Evolutionary conservation across 805 yeast genomes (phyloP), one percentile per base, ranked within the genome.

Genomic region (Metschnikowia koreensis): DNA sequence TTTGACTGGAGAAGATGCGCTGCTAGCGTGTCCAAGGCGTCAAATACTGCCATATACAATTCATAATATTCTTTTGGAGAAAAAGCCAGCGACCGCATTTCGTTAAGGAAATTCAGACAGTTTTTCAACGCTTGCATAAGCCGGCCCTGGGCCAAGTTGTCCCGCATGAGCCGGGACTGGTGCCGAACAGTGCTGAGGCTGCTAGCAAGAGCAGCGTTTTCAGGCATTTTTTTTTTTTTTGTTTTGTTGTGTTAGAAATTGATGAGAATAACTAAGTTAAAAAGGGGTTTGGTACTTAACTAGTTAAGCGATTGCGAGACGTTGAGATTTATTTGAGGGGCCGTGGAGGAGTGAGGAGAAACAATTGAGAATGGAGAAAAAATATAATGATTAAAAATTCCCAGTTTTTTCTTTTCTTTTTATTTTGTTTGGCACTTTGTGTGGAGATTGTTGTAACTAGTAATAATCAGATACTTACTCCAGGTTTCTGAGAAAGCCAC

Each of bases 31-130:
- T 86, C 86, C 65, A 94, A 72, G 0, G 96, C 86, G 68, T 94
- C 98, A 62, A 84, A 92, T 1, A 87, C 85, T 44, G 86, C 75
- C 56, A 88, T 86, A 71, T 93, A 94, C 41, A 94, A 71, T 68
- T 92, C 98, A 67, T 94, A 94, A 76, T 94, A 94, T 67, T 89
- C 92, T 65, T 91, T 91, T 0, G 99, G 97, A 2, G 89, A 78
- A 52, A 90, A 74, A 44, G 76, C 75, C 46, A 86, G 82, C 3
- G 93, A 87, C 49, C 97, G 77, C 48, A 93, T 73, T 69, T 92
- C 97, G 34, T 84, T 83, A 49, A 94, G 75, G 72, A 91, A 83
- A 29, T 85, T 82, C 33, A 96, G 82, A 34, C 96, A 89, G 65
- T 91, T 94, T 61, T 90, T 89, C 52, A 94, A 70, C 1, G 97